A percentile compares a stretch with the other conserved stretches of the same genome.
Evolutionary conservation across 306 rosid genomes (phyloP).

Genomic region (Vigna nakashimae): DNA sequence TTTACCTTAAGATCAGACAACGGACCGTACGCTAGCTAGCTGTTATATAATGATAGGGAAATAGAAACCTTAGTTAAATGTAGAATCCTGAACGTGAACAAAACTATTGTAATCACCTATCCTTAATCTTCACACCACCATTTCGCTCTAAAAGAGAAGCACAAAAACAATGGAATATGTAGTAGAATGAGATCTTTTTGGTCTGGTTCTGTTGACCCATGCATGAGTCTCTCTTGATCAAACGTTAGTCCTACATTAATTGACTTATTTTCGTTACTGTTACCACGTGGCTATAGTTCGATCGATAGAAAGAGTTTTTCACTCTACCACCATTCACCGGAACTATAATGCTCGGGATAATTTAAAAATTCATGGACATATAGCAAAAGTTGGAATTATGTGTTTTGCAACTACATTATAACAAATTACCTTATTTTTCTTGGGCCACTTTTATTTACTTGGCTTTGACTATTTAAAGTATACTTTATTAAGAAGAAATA

Average conservation of each 20-base stretch:
- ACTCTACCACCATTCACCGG: too few species aligned
- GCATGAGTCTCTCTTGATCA: not conserved
- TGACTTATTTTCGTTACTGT: not conserved
- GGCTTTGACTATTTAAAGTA: not conserved
- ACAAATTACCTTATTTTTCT: not conserved
- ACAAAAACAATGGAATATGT: not conserved
- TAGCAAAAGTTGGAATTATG: not conserved
- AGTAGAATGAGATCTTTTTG: constrained; percentile 11
- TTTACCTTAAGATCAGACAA: too few species aligned
- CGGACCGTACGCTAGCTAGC: too few species aligned
- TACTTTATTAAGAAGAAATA: not conserved
- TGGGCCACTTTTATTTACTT: not conserved
- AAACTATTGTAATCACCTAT: not conserved
- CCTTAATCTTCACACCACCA: not conserved
- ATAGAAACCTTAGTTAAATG: not conserved
- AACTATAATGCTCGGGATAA: too few species aligned
- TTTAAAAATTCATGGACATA: too few species aligned
- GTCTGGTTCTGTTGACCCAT: not conserved
- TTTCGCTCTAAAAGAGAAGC: not conserved
- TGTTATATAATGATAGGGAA: not conserved
- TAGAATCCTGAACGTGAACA: not conserved
- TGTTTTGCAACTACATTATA: not conserved
- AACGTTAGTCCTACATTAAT: not conserved
- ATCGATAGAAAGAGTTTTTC: too few species aligned
- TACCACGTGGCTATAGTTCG: not conserved